A percentile compares a stretch with the other conserved stretches of the same genome.
Evolutionary conservation across 2,329 filamentous ascomycete genomes (phyloP).

Genomic region (Amauroascus verrucosus): DNA sequence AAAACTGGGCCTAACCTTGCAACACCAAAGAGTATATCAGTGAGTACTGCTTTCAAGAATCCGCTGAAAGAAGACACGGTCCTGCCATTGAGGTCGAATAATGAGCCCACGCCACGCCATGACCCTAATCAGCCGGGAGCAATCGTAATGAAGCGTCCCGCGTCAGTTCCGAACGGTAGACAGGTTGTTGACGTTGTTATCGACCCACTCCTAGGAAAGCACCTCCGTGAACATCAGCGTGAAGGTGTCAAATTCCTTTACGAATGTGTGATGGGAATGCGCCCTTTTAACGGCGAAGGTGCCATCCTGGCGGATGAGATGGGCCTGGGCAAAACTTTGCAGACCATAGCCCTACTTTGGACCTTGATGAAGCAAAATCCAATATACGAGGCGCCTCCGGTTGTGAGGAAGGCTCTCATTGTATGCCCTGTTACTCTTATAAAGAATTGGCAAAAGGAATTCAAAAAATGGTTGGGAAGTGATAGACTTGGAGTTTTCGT

Average conservation of each 20-base stretch:
- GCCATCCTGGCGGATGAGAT: constrained; percentile 66
- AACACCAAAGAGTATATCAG: constrained; percentile 30
- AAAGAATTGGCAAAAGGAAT: constrained; percentile 63
- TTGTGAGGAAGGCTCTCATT: constrained; percentile 61
- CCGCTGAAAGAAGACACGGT: constrained; percentile 48
- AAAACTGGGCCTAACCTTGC: constrained; percentile 33
- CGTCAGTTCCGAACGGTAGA: constrained; percentile 48
- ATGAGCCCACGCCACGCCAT: constrained; percentile 52
- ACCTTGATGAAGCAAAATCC: constrained; percentile 63
- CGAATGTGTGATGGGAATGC: constrained; percentile 66
- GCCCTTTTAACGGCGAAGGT: constrained; percentile 54
- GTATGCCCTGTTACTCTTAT: constrained; percentile 64
- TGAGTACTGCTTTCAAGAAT: constrained; percentile 48
- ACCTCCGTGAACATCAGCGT: constrained; percentile 57
- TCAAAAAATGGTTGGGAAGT: constrained; percentile 62
- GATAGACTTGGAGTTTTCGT: constrained; percentile 61
- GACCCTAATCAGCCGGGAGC: constrained; percentile 51
- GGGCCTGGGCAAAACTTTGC: constrained; percentile 63
- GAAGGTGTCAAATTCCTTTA: constrained; percentile 63
- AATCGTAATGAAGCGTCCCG: constrained; percentile 56
- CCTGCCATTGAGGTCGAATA: constrained; percentile 36
- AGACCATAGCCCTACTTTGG: constrained; percentile 62
- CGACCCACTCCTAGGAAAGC: constrained; percentile 54
- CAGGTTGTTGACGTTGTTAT: constrained; percentile 62
- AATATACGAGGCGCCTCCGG: constrained; percentile 47